phyloP scores from a whole-genome alignment of 2,329 filamentous ascomycete species.

The Epicoccum sorghinum region DNA sequence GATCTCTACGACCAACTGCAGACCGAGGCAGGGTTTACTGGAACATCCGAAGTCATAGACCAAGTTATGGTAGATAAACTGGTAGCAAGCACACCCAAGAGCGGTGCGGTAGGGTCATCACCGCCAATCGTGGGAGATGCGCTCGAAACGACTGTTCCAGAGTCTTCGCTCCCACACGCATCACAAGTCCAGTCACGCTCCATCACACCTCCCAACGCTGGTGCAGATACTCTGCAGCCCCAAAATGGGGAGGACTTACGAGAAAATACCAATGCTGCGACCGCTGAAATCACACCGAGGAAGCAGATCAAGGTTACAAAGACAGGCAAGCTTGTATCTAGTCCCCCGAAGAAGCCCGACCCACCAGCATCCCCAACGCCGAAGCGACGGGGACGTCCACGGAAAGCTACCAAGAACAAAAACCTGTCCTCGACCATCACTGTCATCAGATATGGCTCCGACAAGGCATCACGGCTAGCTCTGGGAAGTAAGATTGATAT shows the following conservation, averaged over 20 bases:
- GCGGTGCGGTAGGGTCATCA: background rate
- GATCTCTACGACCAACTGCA: conserved; percentile 41
- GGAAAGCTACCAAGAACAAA: conserved; percentile 22
- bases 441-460: conserved; percentile 64
- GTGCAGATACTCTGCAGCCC: background rate
- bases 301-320: conserved; percentile 51
- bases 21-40: conserved; percentile 22
- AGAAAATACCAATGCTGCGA: background rate
- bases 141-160: background rate
- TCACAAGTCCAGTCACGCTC: background rate
- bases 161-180: conserved; percentile 8
- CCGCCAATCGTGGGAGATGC: background rate
- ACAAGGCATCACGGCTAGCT: conserved; percentile 52
- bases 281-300: conserved; percentile 29
- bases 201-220: conserved; percentile 1
- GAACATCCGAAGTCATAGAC: conserved; percentile 9
- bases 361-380: conserved; percentile 54
- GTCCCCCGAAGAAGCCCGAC: conserved; percentile 41
- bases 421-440: conserved; percentile 53
- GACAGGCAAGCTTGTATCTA: conserved; percentile 54
- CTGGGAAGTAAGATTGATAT: conserved; percentile 67
- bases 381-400: conserved; percentile 13
- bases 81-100: conserved; percentile 3
- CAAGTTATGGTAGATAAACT: conserved; percentile 4
- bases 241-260: background rate